A percentile compares a stretch with the other conserved stretches of the same genome.
Conservation (phyloP, 2,329 filamentous ascomycete species). For the Capronia epimyces region DNA sequence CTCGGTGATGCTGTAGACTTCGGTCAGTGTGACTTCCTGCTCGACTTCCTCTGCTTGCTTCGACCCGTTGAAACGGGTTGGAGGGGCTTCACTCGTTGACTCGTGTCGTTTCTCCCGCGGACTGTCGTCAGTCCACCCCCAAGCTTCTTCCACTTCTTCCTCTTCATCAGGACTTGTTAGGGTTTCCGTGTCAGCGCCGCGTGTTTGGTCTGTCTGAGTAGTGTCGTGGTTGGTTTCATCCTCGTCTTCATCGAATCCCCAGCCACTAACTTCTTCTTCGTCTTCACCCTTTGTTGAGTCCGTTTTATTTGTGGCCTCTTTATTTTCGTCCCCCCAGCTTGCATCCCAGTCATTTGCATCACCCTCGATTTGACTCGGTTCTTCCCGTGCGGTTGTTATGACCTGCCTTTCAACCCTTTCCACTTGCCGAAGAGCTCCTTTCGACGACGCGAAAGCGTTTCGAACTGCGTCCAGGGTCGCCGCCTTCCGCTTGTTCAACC, state of each 20-base stretch:
- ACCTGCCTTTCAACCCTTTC: constrained; percentile 81
- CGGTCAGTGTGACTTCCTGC: constrained; percentile 69
- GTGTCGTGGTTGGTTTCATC: constrained; percentile 30
- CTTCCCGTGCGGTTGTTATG: constrained; percentile 59
- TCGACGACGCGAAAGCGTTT: constrained; percentile 59
- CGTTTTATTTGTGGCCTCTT: neutral
- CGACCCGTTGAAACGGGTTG: neutral
- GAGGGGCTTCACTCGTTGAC: neutral
- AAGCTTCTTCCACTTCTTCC: constrained; percentile 57
- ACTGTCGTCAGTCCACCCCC: constrained; percentile 76
- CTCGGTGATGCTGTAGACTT: constrained; percentile 82
- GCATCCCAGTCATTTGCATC: constrained; percentile 64
- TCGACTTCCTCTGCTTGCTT: constrained; percentile 22
- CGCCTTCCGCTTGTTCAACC: constrained; percentile 80
- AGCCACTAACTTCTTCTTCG: constrained; percentile 43
- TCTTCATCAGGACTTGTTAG: constrained; percentile 9
- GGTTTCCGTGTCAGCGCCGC: constrained; percentile 15
- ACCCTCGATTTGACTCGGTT: constrained; percentile 37
- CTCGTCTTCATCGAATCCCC: constrained; percentile 46
- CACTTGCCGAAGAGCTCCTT: constrained; percentile 63
- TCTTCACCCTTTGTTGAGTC: constrained; percentile 42
- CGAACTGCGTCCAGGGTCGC: constrained; percentile 70
- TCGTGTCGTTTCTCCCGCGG: constrained; percentile 33
- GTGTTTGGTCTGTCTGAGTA: constrained; percentile 24
- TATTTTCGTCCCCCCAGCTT: constrained; percentile 62